Base-by-base conservation (phyloP, 2,329 filamentous ascomycete genomes). In the Penicillium sp. region DNA sequence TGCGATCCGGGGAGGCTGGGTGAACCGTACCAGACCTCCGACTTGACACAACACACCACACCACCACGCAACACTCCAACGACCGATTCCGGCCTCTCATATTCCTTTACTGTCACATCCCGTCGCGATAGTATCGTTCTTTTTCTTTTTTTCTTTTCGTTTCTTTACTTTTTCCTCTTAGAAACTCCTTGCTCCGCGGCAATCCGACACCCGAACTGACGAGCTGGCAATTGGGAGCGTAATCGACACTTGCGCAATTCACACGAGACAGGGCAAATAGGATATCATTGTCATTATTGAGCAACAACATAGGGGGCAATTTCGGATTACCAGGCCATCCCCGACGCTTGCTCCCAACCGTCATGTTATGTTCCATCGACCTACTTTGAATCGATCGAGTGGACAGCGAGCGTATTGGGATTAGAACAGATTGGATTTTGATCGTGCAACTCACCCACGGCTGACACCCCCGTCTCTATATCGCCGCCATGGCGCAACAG, bases 401-500 rank as follows among this genome's bases (percentile, higher is more conserved):
- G 28, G 26, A 42, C 35, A 52, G 42, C 42, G 50, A 52, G 24
- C 28, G 42, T 46, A 46, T 52, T 47, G 20, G 42, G 38, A 28
- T 20, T 33, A n/a, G 20, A 20, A 20, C 51, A 26, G 18, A n/a
- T 46, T 52, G 40, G 40, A 52, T 21, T 11, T 52, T 52, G 50
- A 45, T 20, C 28, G 24, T 33, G 14, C 7, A 46, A 30, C 12
- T 26, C 40, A 35, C 28, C 23, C 24, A 11, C 23, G 24, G 9
- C 33, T 28, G 40, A 24, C 38, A 33, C 3, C 3, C 38, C 9
- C 38, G 18, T 42, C 4, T 6, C 38, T 42, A 18, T 42, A 42
- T 33, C 54, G 47, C 42, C 62, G 66, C 51, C 61, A 75, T 75
- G 73, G 67, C 71, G 60, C 66, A 70, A 59, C 70, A 69, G 62